A percentile compares a stretch with the other conserved stretches of the same genome.
Conservation (phyloP, 2,329 filamentous ascomycete genomes). For the Coleophoma crateriformis region DNA sequence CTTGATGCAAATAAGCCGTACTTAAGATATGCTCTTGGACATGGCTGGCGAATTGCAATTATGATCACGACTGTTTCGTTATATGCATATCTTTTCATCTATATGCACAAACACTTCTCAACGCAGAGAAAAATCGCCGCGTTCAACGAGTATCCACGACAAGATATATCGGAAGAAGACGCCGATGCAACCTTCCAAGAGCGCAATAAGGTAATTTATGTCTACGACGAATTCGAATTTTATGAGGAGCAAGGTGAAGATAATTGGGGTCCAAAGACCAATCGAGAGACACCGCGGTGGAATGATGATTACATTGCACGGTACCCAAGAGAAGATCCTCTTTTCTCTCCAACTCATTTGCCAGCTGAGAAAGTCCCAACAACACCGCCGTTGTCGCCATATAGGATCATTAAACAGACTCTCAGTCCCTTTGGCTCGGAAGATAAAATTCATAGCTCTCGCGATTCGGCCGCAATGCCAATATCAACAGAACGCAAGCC, state of each 20-base stretch:
- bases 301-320: no score
- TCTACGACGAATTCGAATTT: conserved; percentile 8
- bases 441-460: background rate
- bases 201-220: background rate
- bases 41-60: conserved; percentile 32
- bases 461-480: background rate
- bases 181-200: background rate
- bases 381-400: conserved; percentile 2
- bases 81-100: conserved; percentile 32
- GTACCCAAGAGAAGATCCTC: no score
- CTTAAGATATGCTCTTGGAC: conserved; percentile 30
- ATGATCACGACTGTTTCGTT: conserved; percentile 27
- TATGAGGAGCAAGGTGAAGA: background rate
- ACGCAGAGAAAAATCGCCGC: background rate
- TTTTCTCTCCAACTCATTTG: no score
- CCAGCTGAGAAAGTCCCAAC: background rate
- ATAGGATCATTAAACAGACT: conserved; percentile 6
- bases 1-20: conserved; percentile 22
- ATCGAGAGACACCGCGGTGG: no score
- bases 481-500: background rate
- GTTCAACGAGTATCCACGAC: background rate
- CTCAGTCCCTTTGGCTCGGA: background rate
- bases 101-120: conserved; percentile 19
- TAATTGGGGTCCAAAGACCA: no score
- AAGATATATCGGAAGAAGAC: background rate